Base-by-base conservation (phyloP, 768 basidiomycete genomes). In the Panaeolus cyanescens region DNA sequence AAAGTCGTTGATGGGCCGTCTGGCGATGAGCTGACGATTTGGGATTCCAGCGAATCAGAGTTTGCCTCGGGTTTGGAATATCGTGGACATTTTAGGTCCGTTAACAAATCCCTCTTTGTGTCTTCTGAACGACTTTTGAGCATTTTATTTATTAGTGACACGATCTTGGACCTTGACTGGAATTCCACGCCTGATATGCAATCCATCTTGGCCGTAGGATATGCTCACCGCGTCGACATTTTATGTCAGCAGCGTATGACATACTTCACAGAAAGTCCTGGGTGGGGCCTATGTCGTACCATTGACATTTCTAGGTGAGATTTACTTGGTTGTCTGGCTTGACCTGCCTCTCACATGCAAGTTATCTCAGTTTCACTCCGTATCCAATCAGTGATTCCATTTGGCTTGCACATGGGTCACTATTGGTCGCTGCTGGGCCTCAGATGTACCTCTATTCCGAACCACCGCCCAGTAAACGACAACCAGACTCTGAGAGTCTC, bases 41-140 rank as follows among this genome's bases (percentile, higher is more conserved):
- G 96, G 96, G 95, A 98, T 73, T 97, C 95, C 0, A 90, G 90
- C 56, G 92, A 92, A 72, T 95, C 92, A 17, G 93, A 96, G 73
- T 98, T 98, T 73, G 88, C 93, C 7, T 90, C 91, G 4, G 96
- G 96, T 2, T 77, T 96, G 54, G 96, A 97, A 72, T 91, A 89
- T 70, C 80, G 82, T 39, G 79, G 81, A 36, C 72, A 85, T 13
- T 88, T 85, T 62, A 80, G 78, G 92, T 93, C 68, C 65, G 79
- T 65, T 17, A 33, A 40, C 42, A 25, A 53, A 13, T 39, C 22
- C 15, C 56, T 60, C 17, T 56, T 32, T 32, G 39, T 36, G 31
- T 28, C 10, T 42, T 10, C 7, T 28, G 13, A 6, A 28, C 59
- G 13, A 40, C 22, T 28, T 22, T 20, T 28, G n/a, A 33, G n/a